A percentile compares a stretch with the other conserved stretches of the same genome.
phyloP scores from a whole-genome alignment of 148 eudicot genomes.

The Beta vulgaris region DNA sequence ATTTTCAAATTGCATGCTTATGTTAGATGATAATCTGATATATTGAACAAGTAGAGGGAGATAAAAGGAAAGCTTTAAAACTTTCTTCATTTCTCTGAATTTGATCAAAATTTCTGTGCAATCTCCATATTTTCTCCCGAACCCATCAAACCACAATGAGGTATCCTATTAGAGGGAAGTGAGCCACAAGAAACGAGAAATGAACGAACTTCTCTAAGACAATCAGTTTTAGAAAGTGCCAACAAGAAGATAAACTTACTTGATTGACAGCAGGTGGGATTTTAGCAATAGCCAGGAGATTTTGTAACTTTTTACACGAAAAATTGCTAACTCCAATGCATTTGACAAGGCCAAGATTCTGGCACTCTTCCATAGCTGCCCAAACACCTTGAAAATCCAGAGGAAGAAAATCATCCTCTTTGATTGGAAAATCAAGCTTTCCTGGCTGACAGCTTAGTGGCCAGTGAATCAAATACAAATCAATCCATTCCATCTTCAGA shows the following conservation, averaged over 20 bases:
- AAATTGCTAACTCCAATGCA: conserved; percentile 83
- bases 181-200: too few species aligned
- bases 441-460: conserved; percentile 49
- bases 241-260: conserved; percentile 27
- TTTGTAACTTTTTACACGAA: conserved; percentile 43
- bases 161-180: neutral
- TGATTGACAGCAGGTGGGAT: conserved; percentile 81
- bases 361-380: conserved; percentile 77
- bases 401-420: conserved; percentile 41
- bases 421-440: conserved; percentile 36
- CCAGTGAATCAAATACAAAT: conserved; percentile 68
- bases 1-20: neutral
- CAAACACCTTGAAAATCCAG: conserved; percentile 57
- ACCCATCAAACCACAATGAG: neutral
- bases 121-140: too few species aligned
- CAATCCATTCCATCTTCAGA: conserved; percentile 58
- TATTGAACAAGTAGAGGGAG: neutral
- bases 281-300: conserved; percentile 51
- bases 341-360: conserved; percentile 60
- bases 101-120: too few species aligned
- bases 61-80: neutral
- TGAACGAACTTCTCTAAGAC: too few species aligned
- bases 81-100: too few species aligned
- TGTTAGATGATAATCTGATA: neutral
- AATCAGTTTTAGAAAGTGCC: too few species aligned